Base-by-base conservation (phyloP, 2,329 filamentous ascomycete species). In the Fusarium musae region DNA sequence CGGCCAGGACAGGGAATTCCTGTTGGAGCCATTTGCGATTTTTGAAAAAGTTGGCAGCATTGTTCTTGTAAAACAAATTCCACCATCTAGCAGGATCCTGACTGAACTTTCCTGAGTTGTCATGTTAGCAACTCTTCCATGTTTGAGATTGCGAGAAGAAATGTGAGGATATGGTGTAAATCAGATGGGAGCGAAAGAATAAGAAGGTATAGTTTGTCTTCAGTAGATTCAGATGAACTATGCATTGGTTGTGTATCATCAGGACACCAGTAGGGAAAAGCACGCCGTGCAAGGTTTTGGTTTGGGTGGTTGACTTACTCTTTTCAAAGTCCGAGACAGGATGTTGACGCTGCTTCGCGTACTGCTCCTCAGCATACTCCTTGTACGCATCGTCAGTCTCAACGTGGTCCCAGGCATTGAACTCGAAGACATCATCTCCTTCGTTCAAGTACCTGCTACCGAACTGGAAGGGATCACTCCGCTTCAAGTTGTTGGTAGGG, bases 371-470 rank as follows among this genome's bases (percentile, higher is more conserved):
- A 69, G 95, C 92, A 82, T 96, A 97, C 79, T 93, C 90, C 79
- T 92, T 92, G 87, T 97, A 98, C 44, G 91, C 88, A 77, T 94
- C 91, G 84, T 98, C 96, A 81, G 95, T 95, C 83, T 96, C 92
- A 80, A 98, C 96, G 81, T 99, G 96, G 82, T 99, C 96, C 96
- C 96, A 99, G 42, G 96, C 96, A 83, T 99, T 99, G 89, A 96
- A 97, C 82, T 97, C 93, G 84, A 96, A 99, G 78, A 97, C 93
- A 81, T 98, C 89, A 84, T 97, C 95, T 79, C 91, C 90, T 81
- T 96, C 88, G 78, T 93, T 91, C 58, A 99, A 90, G 79, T 89
- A 93, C 67, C 96, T 93, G 53, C 93, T 96, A 69, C 96, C 96
- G 82, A 99, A 99, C 83, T 97, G 93, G 83, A 98, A 99, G 23